Percentiles rank a stretch among this genome's conserved stretches.
Conservation (phyloP, 805 yeast genomes). For the Ogataea ganodermae region DNA sequence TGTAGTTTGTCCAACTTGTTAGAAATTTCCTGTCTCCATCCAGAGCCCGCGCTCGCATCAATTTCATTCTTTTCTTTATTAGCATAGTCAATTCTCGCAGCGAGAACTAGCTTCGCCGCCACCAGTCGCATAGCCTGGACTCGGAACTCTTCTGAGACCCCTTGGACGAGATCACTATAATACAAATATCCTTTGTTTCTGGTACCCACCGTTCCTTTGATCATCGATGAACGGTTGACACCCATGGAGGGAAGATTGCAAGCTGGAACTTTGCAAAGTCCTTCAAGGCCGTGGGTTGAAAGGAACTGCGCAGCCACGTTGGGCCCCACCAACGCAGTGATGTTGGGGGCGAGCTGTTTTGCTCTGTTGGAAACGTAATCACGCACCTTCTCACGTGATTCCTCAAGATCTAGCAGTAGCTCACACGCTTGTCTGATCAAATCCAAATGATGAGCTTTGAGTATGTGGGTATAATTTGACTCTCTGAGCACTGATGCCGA, state of each 20-base stretch:
- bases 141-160: constrained; percentile 57
- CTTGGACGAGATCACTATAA: constrained; percentile 57
- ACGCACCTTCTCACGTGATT: constrained; percentile 46
- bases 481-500: constrained; percentile 54
- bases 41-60: constrained; percentile 48
- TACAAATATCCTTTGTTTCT: constrained; percentile 72
- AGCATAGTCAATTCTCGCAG: constrained; percentile 72
- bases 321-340: constrained; percentile 71
- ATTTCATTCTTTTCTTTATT: constrained; percentile 38
- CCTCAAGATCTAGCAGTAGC: constrained; percentile 47
- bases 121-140: constrained; percentile 75
- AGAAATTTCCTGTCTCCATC: constrained; percentile 61
- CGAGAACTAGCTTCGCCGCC: constrained; percentile 76
- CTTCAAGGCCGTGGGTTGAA: constrained; percentile 68
- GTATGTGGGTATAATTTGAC: constrained; percentile 23
- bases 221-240: constrained; percentile 44
- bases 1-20: constrained; percentile 68
- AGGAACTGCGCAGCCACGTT: constrained; percentile 72
- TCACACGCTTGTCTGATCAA: constrained; percentile 48
- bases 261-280: constrained; percentile 70
- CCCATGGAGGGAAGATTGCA: constrained; percentile 86
- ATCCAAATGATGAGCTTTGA: constrained; percentile 34
- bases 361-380: constrained; percentile 58
- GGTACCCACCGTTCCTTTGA: constrained; percentile 46
- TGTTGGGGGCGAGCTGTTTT: constrained; percentile 73